These are phyloP conservation scores for Aspergillus sp. DNA, from an alignment of 2,329 filamentous ascomycete genomes.

Conservation along the genomic window DNA sequence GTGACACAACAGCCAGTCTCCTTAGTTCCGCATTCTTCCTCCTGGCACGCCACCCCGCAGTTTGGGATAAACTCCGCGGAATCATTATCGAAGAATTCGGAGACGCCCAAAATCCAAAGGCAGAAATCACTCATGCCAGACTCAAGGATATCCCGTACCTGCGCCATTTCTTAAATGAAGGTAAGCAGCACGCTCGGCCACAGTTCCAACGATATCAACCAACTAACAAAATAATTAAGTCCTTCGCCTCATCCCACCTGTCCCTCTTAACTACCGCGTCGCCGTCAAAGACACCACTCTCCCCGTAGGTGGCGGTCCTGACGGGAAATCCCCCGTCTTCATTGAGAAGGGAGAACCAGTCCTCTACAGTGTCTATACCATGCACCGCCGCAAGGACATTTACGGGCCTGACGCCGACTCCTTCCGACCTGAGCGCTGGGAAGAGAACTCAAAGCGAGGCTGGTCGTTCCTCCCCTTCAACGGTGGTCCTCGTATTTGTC, in stretches of 20 bases:
- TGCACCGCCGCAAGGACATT: slow-evolving; percentile 65
- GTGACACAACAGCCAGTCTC: slow-evolving; percentile 53
- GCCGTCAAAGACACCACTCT: slow-evolving; percentile 44
- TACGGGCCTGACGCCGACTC: slow-evolving; percentile 46
- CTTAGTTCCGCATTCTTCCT: slow-evolving; percentile 50
- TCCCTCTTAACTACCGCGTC: slow-evolving; percentile 48
- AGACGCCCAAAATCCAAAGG: slow-evolving; percentile 34
- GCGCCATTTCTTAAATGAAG: slow-evolving; percentile 41
- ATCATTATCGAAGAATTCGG: slow-evolving; percentile 44
- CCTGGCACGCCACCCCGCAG: slow-evolving; percentile 41
- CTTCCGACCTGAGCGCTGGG: slow-evolving; percentile 55
- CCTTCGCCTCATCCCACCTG: slow-evolving; percentile 46
- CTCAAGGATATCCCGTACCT: slow-evolving; percentile 44
- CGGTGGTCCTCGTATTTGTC: slow-evolving; percentile 40
- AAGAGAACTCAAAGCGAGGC: slow-evolving; percentile 32
- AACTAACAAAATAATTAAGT: slow-evolving; percentile 23
- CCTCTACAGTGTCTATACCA: slow-evolving; percentile 66
- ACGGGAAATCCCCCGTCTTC: slow-evolving; percentile 59
- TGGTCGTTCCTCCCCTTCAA: slow-evolving; percentile 44
- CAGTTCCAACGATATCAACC: neutral
- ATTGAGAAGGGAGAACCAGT: slow-evolving; percentile 66
- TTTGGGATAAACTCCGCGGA: slow-evolving; percentile 38
- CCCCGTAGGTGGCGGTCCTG: slow-evolving; percentile 59
- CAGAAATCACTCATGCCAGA: slow-evolving; percentile 44
- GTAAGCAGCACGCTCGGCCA: slow-evolving; percentile 14